Base-by-base conservation (phyloP, 768 basidiomycete genomes). In the Tricholoma flavovirens region DNA sequence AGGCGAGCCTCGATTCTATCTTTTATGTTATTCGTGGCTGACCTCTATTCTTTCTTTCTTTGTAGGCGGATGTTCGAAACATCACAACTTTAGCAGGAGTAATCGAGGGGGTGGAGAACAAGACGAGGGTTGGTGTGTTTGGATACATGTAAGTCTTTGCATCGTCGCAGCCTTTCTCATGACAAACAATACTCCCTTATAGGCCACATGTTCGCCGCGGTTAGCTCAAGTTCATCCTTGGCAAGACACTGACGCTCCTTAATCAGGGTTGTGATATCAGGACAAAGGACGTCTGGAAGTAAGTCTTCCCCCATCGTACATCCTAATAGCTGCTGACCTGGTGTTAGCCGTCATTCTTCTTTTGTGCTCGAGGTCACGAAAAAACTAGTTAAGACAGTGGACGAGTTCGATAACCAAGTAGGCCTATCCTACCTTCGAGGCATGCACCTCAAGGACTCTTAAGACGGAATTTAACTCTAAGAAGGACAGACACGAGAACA, bases 401-500 rank as follows among this genome's bases (percentile, higher is more conserved):
- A 72, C 9, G 71, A 79, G 46, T 92, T 94, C 61, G 84, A 89
- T 30, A 63, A 74, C 17, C 72, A 80, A 57, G 76, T 95, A 3
- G 90, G 93, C 1, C 62, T 90, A 22, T 66, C 75, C 11, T 93
- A 91, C 65, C 81, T 94, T 12, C 78, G 83, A 4, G 92, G 86
- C 1, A 87, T 93, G 81, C 93, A 95, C 64, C 66, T 93, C 46
- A 95, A 95, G 64, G 93, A 93, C 66, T 88, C 88, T 10, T n/a
- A 90, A 90, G 67, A 79, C 78, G 8, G 74, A 71, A 1, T 74
- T 82, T 10, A 79, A 75, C 3, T 85, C 86, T 10, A 85, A 79
- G 61, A 85, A 82, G 60, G 93, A 94, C 63, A 71, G 89, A 36
- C 93, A 94, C 61, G 84, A 92, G 67, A 93, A 91, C 59, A 85